Conservation (phyloP, 257 asterid species). For the Coffea eugenioides region DNA sequence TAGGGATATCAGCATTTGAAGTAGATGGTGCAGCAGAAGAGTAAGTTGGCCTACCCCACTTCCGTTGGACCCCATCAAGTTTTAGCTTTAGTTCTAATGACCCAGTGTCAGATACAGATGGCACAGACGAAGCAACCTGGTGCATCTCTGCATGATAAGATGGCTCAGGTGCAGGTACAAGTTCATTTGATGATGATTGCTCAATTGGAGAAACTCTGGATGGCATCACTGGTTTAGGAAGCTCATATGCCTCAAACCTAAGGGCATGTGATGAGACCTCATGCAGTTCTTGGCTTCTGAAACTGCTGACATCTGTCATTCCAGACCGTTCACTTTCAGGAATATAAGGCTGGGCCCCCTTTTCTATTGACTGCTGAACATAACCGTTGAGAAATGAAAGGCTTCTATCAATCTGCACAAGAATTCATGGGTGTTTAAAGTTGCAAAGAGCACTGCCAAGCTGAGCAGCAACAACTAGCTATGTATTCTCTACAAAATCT, state of each 20-base stretch:
- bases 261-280: slow-evolving; percentile 66
- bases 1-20: slow-evolving; percentile 37
- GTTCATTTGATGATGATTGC: slow-evolving; percentile 57
- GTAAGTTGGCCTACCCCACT: slow-evolving; percentile 85
- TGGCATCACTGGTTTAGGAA: slow-evolving; percentile 67
- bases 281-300: slow-evolving; percentile 62
- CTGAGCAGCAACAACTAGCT: slow-evolving; percentile 8
- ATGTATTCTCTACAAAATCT: neutral
- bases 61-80: slow-evolving; percentile 89
- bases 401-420: slow-evolving; percentile 69
- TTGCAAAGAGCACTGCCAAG: neutral
- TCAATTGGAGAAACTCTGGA: slow-evolving; percentile 39
- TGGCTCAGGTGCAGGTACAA: slow-evolving; percentile 70
- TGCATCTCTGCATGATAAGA: slow-evolving; percentile 47
- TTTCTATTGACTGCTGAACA: slow-evolving; percentile 73
- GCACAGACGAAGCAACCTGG: slow-evolving; percentile 40
- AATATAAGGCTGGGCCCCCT: slow-evolving; percentile 85
- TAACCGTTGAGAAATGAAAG: slow-evolving; percentile 72
- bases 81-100: slow-evolving; percentile 71
- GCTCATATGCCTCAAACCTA: slow-evolving; percentile 93
- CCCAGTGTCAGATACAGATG: slow-evolving; percentile 44
- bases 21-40: slow-evolving; percentile 60
- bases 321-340: slow-evolving; percentile 77
- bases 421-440: slow-evolving; percentile 1
- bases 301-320: slow-evolving; percentile 42